Evolutionary conservation across 257 asterid genomes (phyloP).

Genomic region (Cynanchum wilfordii): DNA sequence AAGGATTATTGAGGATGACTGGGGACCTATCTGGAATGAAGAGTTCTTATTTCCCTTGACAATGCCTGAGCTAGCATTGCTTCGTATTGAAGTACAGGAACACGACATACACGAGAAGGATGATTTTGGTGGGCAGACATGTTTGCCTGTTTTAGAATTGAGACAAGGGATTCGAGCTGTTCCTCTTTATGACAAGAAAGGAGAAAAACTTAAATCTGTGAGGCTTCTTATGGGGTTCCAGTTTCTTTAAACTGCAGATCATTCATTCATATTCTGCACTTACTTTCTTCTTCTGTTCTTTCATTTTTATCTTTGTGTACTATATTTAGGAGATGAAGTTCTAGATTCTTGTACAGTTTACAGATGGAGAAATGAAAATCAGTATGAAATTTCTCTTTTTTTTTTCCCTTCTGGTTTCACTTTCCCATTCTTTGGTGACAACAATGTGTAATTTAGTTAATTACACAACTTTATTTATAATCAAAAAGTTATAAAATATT

Average conservation of each 20-base stretch:
- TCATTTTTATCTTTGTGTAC: background rate
- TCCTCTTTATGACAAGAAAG: slow-evolving; percentile 82
- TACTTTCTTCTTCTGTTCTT: too few relatives aligned
- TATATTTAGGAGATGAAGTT: background rate
- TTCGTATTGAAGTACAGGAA: slow-evolving; percentile 77
- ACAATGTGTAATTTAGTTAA: too few relatives aligned
- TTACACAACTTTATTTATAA: too few relatives aligned
- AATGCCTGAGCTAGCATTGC: slow-evolving; percentile 81
- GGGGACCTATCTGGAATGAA: slow-evolving; percentile 94
- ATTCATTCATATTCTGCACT: background rate
- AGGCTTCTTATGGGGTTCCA: slow-evolving; percentile 83
- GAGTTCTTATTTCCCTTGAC: slow-evolving; percentile 73
- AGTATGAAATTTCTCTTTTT: background rate
- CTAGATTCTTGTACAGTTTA: background rate
- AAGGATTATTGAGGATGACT: slow-evolving; percentile 76
- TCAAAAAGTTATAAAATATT: too few relatives aligned
- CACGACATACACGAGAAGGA: slow-evolving; percentile 86
- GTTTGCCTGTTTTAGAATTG: slow-evolving; percentile 79
- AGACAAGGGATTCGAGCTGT: slow-evolving; percentile 81
- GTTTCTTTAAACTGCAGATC: slow-evolving; percentile 37
- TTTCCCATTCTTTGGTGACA: too few relatives aligned
- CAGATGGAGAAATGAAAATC: background rate
- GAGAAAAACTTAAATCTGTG: slow-evolving; percentile 66
- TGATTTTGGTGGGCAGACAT: slow-evolving; percentile 96
- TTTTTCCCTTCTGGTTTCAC: too few relatives aligned